A percentile compares a stretch with the other conserved stretches of the same genome.
Conservation (phyloP, 2,329 filamentous ascomycete species). For the Verticillium klebahnii region DNA sequence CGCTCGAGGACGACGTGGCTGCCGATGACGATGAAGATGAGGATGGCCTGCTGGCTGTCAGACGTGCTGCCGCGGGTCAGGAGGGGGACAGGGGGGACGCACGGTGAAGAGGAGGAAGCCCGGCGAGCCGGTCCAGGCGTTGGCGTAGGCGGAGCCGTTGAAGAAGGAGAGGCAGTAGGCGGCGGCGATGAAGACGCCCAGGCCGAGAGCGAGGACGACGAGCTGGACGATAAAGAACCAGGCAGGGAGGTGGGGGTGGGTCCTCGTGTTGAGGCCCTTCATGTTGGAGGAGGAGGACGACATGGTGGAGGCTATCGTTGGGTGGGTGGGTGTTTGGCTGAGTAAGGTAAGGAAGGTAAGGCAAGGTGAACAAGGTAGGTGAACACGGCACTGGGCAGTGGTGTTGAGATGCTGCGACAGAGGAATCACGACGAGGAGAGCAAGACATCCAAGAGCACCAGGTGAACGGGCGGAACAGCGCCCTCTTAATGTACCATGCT, state of each 20-base stretch:
- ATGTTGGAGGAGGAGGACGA: conserved; percentile 1
- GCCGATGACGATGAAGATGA: conserved; percentile 36
- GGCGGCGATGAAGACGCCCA: conserved; percentile 32
- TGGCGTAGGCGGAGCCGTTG: conserved; percentile 10
- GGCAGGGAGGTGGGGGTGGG: conserved; percentile 29
- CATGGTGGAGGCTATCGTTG: background rate
- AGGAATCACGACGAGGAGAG: too few species aligned
- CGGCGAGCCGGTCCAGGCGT: conserved; percentile 25
- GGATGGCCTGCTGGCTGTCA: conserved; percentile 27
- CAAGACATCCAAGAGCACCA: too few species aligned
- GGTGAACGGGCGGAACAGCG: too few species aligned
- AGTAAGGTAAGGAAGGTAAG: too few species aligned
- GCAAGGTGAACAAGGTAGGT: too few species aligned
- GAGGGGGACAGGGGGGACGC: conserved; percentile 13
- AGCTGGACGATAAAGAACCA: conserved; percentile 32
- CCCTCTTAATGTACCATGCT: too few species aligned
- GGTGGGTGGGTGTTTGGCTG: background rate
- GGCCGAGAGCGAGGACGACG: conserved; percentile 32
- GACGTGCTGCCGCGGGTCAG: background rate
- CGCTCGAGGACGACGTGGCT: conserved; percentile 29
- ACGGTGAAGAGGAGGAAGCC: conserved; percentile 45
- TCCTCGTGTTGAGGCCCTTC: conserved; percentile 28
- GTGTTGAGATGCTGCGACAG: too few species aligned
- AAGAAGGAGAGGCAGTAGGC: conserved; percentile 26
- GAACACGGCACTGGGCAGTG: too few species aligned